phyloP scores from a whole-genome alignment of 2,329 filamentous ascomycete species.

The Epichloe uncinata region DNA sequence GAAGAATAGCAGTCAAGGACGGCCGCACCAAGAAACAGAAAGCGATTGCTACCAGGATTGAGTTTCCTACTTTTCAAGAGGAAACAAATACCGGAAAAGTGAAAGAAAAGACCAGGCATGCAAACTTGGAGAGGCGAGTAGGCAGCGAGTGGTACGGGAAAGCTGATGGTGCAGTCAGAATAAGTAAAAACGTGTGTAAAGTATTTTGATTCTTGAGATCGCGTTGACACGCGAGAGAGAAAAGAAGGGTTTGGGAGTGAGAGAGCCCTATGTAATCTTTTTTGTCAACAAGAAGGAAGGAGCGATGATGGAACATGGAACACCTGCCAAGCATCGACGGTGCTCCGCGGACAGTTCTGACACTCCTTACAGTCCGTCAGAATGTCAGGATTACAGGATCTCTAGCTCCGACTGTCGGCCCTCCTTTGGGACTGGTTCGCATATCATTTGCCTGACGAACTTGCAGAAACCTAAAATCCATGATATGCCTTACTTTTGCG shows the following conservation, averaged over 20 bases:
- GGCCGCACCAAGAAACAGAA: not conserved
- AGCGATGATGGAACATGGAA: not conserved
- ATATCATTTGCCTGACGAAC: not conserved
- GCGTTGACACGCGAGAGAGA: not conserved
- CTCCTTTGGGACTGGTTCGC: no score
- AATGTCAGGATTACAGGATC: not conserved
- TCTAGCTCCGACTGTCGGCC: not conserved
- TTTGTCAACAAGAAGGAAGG: not conserved
- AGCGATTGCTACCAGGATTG: not conserved
- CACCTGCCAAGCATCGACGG: constrained; percentile 1
- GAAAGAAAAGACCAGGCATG: not conserved
- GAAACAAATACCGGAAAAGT: not conserved
- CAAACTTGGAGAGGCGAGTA: not conserved
- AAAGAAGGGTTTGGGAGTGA: not conserved
- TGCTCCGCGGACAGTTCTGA: not conserved
- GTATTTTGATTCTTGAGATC: not conserved
- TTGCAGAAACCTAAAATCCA: not conserved
- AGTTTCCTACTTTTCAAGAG: not conserved
- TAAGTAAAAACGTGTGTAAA: not conserved
- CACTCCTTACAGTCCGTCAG: constrained; percentile 1
- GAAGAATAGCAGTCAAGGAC: not conserved
- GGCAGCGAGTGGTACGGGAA: not conserved
- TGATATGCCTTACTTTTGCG: not conserved
- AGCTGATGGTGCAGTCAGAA: not conserved
- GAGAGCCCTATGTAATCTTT: no score